A percentile compares a stretch with the other conserved stretches of the same genome.
These are phyloP conservation scores for Podospora comata DNA, from an alignment of 495 filamentous ascomycete genomes.

Conservation along the genomic window DNA sequence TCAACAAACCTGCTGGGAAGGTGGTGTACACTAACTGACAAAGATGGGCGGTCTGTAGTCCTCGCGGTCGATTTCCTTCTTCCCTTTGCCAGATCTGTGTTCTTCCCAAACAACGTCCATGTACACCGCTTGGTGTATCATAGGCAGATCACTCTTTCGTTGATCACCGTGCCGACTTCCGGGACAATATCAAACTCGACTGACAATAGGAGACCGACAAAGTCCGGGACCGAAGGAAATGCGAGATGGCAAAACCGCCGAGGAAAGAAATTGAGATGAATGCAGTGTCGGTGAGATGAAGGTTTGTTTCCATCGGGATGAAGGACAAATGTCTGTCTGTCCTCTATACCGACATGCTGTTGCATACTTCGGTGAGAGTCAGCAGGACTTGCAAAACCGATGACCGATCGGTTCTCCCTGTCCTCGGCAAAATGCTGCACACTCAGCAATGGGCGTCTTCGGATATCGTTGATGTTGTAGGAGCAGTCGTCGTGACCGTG, in stretches of 20 bases:
- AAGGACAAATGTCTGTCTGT: not conserved
- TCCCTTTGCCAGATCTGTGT: not conserved
- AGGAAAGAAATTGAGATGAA: not conserved
- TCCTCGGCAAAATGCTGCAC: not conserved
- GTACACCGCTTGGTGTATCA: not conserved
- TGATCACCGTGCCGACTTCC: not conserved
- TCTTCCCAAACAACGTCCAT: not conserved
- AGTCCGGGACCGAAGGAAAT: not conserved
- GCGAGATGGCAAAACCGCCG: not conserved
- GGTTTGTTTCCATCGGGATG: not conserved
- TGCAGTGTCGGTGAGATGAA: not conserved
- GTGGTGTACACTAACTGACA: not conserved
- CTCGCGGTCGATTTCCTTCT: too few species aligned
- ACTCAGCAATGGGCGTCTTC: not conserved
- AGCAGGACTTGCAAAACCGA: not conserved
- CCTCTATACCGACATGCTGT: not conserved
- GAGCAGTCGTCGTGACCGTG: not conserved
- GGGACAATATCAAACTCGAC: not conserved
- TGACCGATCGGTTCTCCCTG: not conserved
- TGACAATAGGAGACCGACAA: not conserved
- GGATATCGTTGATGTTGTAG: not conserved
- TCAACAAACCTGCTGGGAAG: not conserved
- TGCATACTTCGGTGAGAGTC: not conserved
- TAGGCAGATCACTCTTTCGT: not conserved
- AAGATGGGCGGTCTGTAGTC: not conserved